phyloP scores from a whole-genome alignment of 1,284 basidiomycete genomes.

The Earliella scabrosa region DNA sequence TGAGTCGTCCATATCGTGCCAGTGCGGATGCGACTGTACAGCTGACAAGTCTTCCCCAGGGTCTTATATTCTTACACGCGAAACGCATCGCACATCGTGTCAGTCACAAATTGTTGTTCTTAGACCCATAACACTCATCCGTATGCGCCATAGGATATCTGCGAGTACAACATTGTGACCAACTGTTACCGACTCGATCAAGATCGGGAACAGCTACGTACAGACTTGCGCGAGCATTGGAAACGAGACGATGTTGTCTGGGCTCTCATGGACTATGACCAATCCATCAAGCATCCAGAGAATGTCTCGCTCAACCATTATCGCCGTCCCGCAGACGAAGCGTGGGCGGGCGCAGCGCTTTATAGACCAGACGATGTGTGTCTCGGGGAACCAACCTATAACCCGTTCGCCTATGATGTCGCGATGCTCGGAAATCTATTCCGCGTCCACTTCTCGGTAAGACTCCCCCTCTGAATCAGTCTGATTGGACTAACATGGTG shows the following conservation, averaged over 20 bases:
- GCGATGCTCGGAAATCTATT: conserved; percentile 13
- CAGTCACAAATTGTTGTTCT: not conserved
- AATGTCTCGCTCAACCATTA: conserved; percentile 2
- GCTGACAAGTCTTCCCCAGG: no score
- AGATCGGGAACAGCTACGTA: not conserved
- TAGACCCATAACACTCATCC: not conserved
- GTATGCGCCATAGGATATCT: conserved; percentile 3
- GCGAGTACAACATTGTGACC: not conserved
- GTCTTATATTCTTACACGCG: no score
- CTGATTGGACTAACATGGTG: not conserved
- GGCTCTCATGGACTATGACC: conserved; percentile 17
- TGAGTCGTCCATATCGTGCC: no score
- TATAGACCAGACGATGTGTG: conserved; percentile 8
- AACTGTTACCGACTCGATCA: conserved; percentile 1
- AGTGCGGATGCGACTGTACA: no score
- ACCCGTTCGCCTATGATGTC: conserved; percentile 22
- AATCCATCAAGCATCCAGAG: conserved; percentile 7
- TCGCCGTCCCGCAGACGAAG: conserved; percentile 2
- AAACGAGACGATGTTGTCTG: not conserved
- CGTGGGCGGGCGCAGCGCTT: not conserved
- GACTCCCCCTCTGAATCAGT: not conserved
- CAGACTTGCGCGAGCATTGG: conserved; percentile 5
- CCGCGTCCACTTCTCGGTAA: conserved; percentile 6
- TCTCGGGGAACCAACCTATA: conserved; percentile 9
- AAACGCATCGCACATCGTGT: conserved; percentile 6